Percentiles rank a stretch among this genome's conserved stretches.
These are phyloP conservation scores for Cenchrus fungigraminus DNA, from an alignment of 176 grass and related monocot species.

Conservation along the genomic window DNA sequence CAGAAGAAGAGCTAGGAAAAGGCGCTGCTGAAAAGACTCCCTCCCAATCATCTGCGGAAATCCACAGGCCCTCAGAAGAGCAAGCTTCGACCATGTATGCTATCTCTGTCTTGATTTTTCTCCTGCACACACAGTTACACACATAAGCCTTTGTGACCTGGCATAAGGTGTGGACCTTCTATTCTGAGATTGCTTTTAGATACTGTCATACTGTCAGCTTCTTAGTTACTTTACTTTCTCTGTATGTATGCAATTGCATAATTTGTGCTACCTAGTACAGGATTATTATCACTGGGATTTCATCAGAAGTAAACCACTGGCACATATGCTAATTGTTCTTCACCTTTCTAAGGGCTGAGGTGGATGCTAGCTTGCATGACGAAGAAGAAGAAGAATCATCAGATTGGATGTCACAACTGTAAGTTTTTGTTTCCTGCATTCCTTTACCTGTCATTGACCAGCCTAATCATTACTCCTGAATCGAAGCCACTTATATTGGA, in stretches of 20 bases:
- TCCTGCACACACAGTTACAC: background rate
- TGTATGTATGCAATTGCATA: background rate
- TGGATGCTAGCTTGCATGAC: background rate
- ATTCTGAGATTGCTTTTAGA: background rate
- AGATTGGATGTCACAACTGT: constrained; percentile 16
- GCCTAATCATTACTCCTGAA: too few species aligned
- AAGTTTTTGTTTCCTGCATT: background rate
- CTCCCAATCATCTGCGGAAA: background rate
- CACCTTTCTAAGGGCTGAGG: background rate
- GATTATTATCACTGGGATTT: background rate
- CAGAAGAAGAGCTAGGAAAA: background rate
- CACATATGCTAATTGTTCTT: background rate
- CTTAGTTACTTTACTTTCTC: background rate
- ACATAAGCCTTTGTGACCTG: too few species aligned
- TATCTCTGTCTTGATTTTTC: background rate
- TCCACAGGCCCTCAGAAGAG: background rate
- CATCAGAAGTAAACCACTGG: background rate
- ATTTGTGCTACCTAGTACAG: too few species aligned
- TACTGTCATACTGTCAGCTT: background rate
- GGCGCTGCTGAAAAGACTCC: background rate
- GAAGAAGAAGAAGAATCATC: background rate
- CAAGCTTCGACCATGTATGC: background rate
- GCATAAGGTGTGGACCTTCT: background rate
- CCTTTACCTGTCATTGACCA: too few species aligned
- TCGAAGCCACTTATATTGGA: background rate